Percentiles rank a stretch among this genome's conserved stretches.
Conservation (phyloP, 169 alveolate genomes). For the Theileria annulata region DNA sequence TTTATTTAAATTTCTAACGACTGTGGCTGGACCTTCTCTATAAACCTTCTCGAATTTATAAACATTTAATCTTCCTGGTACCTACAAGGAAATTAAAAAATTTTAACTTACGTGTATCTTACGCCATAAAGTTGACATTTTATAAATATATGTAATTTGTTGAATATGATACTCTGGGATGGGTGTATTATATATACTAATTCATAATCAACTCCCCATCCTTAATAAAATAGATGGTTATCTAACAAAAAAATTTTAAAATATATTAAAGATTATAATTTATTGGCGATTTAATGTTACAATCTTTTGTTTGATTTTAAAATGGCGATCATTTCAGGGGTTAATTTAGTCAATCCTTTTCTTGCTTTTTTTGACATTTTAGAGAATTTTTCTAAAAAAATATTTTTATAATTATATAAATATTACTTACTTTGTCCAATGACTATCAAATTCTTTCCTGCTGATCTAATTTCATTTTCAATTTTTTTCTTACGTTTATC, state of each 20-base stretch:
- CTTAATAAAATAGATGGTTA: background rate
- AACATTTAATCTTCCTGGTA: slow-evolving; percentile 62
- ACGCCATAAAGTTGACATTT: slow-evolving; percentile 69
- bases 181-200: slow-evolving; percentile 7
- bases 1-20: background rate
- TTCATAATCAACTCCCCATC: slow-evolving; percentile 11
- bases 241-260: background rate
- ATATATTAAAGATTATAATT: background rate
- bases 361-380: slow-evolving; percentile 67
- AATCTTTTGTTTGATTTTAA: slow-evolving; percentile 16
- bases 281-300: background rate
- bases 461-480: slow-evolving; percentile 62
- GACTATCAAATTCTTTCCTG: slow-evolving; percentile 57
- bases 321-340: slow-evolving; percentile 60
- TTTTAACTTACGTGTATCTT: slow-evolving; percentile 47
- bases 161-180: background rate
- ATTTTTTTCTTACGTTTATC: slow-evolving; percentile 36
- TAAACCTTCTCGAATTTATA: slow-evolving; percentile 62
- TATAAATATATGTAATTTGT: slow-evolving; percentile 1
- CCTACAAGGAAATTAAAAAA: slow-evolving; percentile 9
- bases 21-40: slow-evolving; percentile 48
- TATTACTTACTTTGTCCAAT: slow-evolving; percentile 53
- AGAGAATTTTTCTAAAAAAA: slow-evolving; percentile 47
- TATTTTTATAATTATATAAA: background rate
- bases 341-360: slow-evolving; percentile 50